These are phyloP conservation scores for Solanum okadae DNA, from an alignment of 257 asterid species.

Conservation along the genomic window DNA sequence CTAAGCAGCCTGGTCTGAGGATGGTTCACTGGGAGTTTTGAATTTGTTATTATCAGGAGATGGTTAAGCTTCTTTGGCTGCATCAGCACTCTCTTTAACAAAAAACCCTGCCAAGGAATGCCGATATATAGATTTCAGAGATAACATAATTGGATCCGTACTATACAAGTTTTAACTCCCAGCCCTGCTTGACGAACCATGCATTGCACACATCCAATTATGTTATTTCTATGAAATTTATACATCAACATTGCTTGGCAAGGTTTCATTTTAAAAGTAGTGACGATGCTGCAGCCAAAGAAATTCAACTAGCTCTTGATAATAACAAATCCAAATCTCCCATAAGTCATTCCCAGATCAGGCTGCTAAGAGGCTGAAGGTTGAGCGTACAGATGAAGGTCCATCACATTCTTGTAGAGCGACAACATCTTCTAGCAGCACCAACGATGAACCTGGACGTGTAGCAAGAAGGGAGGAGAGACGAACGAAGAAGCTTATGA, in stretches of 20 bases:
- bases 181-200: background rate
- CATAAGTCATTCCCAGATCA: background rate
- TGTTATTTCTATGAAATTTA: background rate
- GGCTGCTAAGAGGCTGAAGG: constrained; percentile 15
- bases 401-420: background rate
- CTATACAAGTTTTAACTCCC: background rate
- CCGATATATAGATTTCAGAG: background rate
- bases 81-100: constrained; percentile 5
- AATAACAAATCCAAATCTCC: background rate
- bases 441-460: background rate
- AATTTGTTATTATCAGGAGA: background rate
- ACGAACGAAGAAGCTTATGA: constrained; percentile 30
- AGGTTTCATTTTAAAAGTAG: constrained; percentile 5
- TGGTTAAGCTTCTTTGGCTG: background rate
- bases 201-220: background rate
- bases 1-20: constrained; percentile 6
- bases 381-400: constrained; percentile 20
- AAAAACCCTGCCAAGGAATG: background rate
- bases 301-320: background rate
- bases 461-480: constrained; percentile 17
- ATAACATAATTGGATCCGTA: background rate
- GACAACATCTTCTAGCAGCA: constrained; percentile 7
- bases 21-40: background rate
- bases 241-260: background rate
- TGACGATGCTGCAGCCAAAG: background rate